Conservation (phyloP, 1,284 basidiomycete genomes). For the Grifola frondosa region DNA sequence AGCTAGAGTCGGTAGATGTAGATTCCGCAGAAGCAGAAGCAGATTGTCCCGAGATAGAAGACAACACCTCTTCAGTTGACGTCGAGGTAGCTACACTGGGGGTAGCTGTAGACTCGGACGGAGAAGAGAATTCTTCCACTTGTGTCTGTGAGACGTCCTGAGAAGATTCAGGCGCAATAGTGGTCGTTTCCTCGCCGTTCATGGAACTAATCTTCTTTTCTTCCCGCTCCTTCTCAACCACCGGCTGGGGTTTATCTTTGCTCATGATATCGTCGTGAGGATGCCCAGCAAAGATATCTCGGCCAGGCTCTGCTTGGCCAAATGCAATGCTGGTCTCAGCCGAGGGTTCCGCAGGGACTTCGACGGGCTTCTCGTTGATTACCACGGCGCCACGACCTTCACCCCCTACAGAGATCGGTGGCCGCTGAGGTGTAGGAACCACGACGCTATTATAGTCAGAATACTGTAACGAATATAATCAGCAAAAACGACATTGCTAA, state of each 20-base stretch:
- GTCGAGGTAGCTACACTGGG: too few relatives aligned
- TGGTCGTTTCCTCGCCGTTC: conserved; percentile 4
- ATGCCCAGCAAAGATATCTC: conserved; percentile 59
- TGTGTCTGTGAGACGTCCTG: too few relatives aligned
- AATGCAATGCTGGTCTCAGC: conserved; percentile 42
- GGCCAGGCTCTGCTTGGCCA: conserved; percentile 63
- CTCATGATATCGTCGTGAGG: conserved; percentile 24
- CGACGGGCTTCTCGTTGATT: conserved; percentile 37
- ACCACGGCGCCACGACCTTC: conserved; percentile 48
- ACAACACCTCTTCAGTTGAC: too few relatives aligned
- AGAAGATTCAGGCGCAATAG: conserved; percentile 2
- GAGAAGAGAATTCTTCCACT: conserved; percentile 3
- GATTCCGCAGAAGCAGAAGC: too few relatives aligned
- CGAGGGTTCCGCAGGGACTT: conserved; percentile 19
- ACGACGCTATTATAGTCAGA: conserved; percentile 44
- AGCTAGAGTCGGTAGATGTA: too few relatives aligned
- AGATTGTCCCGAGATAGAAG: too few relatives aligned
- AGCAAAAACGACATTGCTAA: neutral
- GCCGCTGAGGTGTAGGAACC: conserved; percentile 40
- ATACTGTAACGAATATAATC: conserved; percentile 41
- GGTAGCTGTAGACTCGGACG: neutral
- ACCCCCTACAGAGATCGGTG: conserved; percentile 42
- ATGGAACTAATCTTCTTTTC: conserved; percentile 10
- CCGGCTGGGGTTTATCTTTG: conserved; percentile 12
- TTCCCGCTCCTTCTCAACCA: conserved; percentile 13